Evolutionary conservation across 306 rosid genomes (phyloP).

Genomic region (Glycine latifolia): DNA sequence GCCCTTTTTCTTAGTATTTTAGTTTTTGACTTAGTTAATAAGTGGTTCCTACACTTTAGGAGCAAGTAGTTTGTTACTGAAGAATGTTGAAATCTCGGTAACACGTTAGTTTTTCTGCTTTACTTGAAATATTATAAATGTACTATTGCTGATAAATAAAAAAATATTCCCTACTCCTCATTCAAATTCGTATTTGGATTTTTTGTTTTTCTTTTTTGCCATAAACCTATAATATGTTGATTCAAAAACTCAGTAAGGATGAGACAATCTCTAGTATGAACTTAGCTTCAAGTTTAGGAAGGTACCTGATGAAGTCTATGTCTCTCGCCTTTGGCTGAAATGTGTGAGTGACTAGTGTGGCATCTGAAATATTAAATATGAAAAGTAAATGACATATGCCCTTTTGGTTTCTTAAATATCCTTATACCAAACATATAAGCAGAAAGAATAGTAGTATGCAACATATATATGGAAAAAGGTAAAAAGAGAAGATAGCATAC

Average conservation of each 20-base stretch:
- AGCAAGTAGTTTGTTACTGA: too few relatives aligned
- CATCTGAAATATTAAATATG: constrained; percentile 52
- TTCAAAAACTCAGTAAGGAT: constrained; percentile 11
- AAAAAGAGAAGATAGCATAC: not conserved
- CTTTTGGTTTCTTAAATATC: not conserved
- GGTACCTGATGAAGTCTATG: constrained; percentile 58
- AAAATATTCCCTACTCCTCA: too few relatives aligned
- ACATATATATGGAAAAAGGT: not conserved
- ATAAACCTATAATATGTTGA: not conserved
- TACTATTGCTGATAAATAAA: too few relatives aligned
- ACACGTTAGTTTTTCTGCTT: too few relatives aligned
- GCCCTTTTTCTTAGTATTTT: too few relatives aligned
- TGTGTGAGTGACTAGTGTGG: constrained; percentile 53
- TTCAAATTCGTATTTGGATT: too few relatives aligned
- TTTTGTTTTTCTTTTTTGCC: too few relatives aligned
- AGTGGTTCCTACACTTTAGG: too few relatives aligned
- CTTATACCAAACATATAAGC: not conserved
- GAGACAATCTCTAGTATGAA: not conserved
- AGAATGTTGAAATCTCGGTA: too few relatives aligned
- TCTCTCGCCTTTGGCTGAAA: constrained; percentile 47
- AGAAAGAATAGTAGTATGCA: constrained; percentile 2
- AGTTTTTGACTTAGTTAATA: too few relatives aligned
- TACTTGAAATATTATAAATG: too few relatives aligned
- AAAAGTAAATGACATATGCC: constrained; percentile 23
- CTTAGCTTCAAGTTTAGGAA: constrained; percentile 32